Evolutionary conservation across 148 eudicot species (phyloP).

Genomic region (Selenicereus undatus): DNA sequence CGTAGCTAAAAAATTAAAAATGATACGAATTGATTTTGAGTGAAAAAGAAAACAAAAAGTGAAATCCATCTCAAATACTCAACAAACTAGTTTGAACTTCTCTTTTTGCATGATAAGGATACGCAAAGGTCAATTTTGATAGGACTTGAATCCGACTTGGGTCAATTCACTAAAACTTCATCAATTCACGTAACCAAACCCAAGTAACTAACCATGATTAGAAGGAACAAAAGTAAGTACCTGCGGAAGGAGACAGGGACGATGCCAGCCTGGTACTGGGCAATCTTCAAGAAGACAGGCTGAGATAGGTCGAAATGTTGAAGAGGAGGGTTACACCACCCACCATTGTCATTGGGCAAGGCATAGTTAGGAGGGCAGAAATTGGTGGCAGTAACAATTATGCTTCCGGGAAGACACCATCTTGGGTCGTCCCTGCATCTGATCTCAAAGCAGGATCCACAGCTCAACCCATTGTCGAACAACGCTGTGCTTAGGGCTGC

Average conservation of each 20-base stretch:
- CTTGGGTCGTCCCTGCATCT: neutral
- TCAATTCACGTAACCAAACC: no score
- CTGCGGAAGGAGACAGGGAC: slow-evolving; percentile 2
- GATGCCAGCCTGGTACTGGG: neutral
- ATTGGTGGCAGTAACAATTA: neutral
- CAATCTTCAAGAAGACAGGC: neutral
- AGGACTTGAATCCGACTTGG: no score
- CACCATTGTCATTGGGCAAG: slow-evolving; percentile 1
- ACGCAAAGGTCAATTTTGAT: no score
- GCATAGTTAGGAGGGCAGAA: slow-evolving; percentile 1
- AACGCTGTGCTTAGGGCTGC: slow-evolving; percentile 1
- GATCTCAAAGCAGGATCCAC: neutral
- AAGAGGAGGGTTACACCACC: slow-evolving; percentile 4
- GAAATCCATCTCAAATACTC: no score
- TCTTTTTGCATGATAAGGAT: no score
- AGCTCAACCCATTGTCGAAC: neutral
- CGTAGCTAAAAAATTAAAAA: no score
- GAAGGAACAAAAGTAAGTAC: neutral
- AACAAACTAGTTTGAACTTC: no score
- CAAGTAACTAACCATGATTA: no score
- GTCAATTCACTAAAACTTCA: no score
- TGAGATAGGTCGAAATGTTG: neutral
- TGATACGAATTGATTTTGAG: no score
- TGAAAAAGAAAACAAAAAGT: no score
- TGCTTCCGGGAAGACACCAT: neutral